Percentiles rank a stretch among this genome's conserved stretches.
Evolutionary conservation across 805 yeast genomes (phyloP).

Genomic region (Candida nitratophila): DNA sequence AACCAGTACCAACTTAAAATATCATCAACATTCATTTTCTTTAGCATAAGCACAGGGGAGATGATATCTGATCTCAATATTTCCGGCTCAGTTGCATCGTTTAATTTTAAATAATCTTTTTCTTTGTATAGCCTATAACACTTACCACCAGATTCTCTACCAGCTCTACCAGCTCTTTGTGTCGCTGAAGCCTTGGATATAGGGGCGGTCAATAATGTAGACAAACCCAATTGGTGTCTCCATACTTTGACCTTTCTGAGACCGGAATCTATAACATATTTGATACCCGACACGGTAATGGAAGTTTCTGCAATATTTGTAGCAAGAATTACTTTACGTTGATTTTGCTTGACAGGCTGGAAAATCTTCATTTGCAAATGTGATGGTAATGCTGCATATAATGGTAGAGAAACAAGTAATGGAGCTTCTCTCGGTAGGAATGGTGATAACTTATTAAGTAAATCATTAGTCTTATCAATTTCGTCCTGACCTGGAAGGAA

Average conservation of each 20-base stretch:
- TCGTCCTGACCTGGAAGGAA: conserved; percentile 97
- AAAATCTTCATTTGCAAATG: conserved; percentile 78
- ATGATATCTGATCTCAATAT: conserved; percentile 81
- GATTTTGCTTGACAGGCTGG: conserved; percentile 49
- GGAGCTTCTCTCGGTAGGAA: conserved; percentile 73
- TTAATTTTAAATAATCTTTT: conserved; percentile 51
- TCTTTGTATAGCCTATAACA: conserved; percentile 82
- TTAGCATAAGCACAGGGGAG: conserved; percentile 76
- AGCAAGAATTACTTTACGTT: conserved; percentile 81
- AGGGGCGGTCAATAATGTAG: conserved; percentile 88
- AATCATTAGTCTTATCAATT: conserved; percentile 73
- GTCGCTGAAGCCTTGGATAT: conserved; percentile 91
- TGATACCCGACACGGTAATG: conserved; percentile 89
- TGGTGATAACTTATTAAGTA: conserved; percentile 55
- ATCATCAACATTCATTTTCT: conserved; percentile 77
- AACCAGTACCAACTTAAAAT: conserved; percentile 88
- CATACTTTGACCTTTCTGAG: conserved; percentile 89
- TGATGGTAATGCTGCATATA: conserved; percentile 92
- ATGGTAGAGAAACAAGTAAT: conserved; percentile 65
- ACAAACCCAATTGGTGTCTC: conserved; percentile 87
- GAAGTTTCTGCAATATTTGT: conserved; percentile 98
- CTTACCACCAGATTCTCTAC: conserved; percentile 92
- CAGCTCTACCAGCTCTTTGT: conserved; percentile 98
- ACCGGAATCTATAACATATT: conserved; percentile 90
- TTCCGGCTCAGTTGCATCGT: conserved; percentile 87